phyloP scores from a whole-genome alignment of 2,329 filamentous ascomycete species.

The Colletotrichum sojae region DNA sequence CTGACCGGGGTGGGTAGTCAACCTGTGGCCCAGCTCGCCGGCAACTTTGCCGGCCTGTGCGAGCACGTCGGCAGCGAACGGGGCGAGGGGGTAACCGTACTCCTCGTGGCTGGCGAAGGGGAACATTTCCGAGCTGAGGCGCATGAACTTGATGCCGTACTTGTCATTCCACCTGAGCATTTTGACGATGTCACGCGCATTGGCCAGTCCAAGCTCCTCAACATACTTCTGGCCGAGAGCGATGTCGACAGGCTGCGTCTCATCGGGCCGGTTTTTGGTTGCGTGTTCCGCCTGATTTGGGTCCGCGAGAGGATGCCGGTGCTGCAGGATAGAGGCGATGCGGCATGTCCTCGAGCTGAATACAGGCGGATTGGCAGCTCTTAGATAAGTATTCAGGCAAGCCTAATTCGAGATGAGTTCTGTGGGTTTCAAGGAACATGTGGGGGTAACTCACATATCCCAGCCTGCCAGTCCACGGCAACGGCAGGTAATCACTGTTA shows the following conservation, averaged over 20 bases:
- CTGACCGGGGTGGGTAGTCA: conserved; percentile 93
- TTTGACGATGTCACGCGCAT: conserved; percentile 86
- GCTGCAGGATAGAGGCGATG: conserved; percentile 90
- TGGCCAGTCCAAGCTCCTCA: conserved; percentile 82
- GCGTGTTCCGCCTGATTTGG: conserved; percentile 83
- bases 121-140: conserved; percentile 96
- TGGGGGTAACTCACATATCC: conserved; percentile 79
- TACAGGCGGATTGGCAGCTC: conserved; percentile 83
- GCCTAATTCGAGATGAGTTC: conserved; percentile 64
- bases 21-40: conserved; percentile 82
- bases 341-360: conserved; percentile 94
- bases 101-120: conserved; percentile 92
- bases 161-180: conserved; percentile 93
- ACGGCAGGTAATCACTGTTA: conserved; percentile 84
- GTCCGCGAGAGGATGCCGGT: conserved; percentile 85
- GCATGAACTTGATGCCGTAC: conserved; percentile 92
- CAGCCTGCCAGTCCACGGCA: conserved; percentile 91
- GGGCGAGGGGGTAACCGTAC: conserved; percentile 87
- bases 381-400: conserved; percentile 92
- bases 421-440: not conserved
- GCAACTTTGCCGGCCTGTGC: conserved; percentile 83
- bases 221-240: conserved; percentile 80
- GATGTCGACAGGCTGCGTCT: conserved; percentile 75
- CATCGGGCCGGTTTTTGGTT: conserved; percentile 89
- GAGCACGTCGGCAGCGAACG: conserved; percentile 85